phyloP scores from a whole-genome alignment of 2,329 filamentous ascomycete species.

The Fusarium sp. region DNA sequence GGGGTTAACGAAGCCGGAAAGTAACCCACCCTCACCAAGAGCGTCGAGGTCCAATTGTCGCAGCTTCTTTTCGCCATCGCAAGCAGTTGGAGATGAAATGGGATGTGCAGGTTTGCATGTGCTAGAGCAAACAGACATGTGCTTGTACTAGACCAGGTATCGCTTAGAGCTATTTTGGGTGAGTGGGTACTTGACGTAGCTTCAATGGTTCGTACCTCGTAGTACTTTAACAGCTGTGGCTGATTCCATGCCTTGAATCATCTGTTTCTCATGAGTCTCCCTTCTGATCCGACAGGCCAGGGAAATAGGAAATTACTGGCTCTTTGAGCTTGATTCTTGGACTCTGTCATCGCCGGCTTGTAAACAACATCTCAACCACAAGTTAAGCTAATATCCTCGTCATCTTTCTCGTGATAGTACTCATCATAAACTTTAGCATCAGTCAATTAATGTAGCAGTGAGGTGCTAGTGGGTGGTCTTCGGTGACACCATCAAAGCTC shows the following conservation, averaged over 20 bases:
- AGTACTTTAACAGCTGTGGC: slow-evolving; percentile 11
- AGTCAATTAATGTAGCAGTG: slow-evolving; percentile 20
- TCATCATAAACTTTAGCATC: neutral
- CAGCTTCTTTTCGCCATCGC: slow-evolving; percentile 34
- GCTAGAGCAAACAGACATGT: slow-evolving; percentile 35
- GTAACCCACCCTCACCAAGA: slow-evolving; percentile 28
- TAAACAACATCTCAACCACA: slow-evolving; percentile 6
- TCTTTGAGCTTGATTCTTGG: neutral
- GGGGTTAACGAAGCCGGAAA: slow-evolving; percentile 20
- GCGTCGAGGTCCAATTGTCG: slow-evolving; percentile 12
- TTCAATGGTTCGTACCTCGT: neutral
- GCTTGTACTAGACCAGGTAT: slow-evolving; percentile 39
- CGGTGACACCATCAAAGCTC: slow-evolving; percentile 41
- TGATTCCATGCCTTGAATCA: slow-evolving; percentile 18
- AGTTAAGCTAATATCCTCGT: neutral
- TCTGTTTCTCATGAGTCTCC: slow-evolving; percentile 28
- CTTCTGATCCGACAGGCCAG: neutral
- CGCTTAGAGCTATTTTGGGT: slow-evolving; percentile 33
- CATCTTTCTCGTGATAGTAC: slow-evolving; percentile 1
- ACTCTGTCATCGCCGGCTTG: neutral
- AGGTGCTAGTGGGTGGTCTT: slow-evolving; percentile 38
- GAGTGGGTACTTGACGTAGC: slow-evolving; percentile 34
- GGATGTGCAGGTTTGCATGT: slow-evolving; percentile 32
- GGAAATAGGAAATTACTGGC: neutral
- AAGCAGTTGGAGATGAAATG: slow-evolving; percentile 8